phyloP scores from a whole-genome alignment of 768 basidiomycete species.

The Clathrus columnatus region DNA sequence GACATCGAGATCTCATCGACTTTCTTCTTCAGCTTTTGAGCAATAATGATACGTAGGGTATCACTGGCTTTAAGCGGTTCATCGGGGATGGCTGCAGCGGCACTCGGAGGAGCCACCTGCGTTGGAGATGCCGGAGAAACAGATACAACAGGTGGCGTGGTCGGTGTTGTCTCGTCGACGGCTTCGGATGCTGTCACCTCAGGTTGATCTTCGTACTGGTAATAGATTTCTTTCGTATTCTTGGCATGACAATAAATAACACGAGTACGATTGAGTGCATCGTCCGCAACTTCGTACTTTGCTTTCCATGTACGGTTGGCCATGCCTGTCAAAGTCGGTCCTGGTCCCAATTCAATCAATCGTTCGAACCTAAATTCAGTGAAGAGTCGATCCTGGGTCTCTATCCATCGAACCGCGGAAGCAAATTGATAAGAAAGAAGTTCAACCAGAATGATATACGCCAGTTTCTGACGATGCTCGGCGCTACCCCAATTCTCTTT shows the following conservation, averaged over 20 bases:
- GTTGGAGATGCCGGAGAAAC: slow-evolving; percentile 31
- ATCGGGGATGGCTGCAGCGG: slow-evolving; percentile 75
- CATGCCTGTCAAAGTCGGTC: slow-evolving; percentile 94
- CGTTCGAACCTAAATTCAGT: slow-evolving; percentile 80
- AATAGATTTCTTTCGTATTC: slow-evolving; percentile 95
- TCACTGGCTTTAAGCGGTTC: slow-evolving; percentile 87
- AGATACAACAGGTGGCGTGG: slow-evolving; percentile 28
- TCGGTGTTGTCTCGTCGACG: slow-evolving; percentile 29
- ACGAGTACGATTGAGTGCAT: slow-evolving; percentile 70
- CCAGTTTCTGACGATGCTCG: slow-evolving; percentile 85
- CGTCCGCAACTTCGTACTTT: slow-evolving; percentile 88
- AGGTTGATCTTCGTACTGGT: slow-evolving; percentile 87
- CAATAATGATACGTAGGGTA: slow-evolving; percentile 78
- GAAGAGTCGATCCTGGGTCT: slow-evolving; percentile 96
- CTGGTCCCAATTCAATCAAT: slow-evolving; percentile 92
- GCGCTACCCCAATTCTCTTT: slow-evolving; percentile 76
- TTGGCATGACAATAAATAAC: slow-evolving; percentile 89
- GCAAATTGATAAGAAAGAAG: slow-evolving; percentile 97
- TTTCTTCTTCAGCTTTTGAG: slow-evolving; percentile 97
- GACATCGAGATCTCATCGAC: slow-evolving; percentile 80
- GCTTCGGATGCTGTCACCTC: slow-evolving; percentile 28
- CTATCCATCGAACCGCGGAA: slow-evolving; percentile 98
- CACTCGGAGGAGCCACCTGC: slow-evolving; percentile 42
- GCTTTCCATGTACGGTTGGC: slow-evolving; percentile 82
- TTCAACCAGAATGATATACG: slow-evolving; percentile 94